Evolutionary conservation across 441 rosid species (phyloP), one percentile per base, ranked within the genome.

Genomic region (Bocquillonia castaneifolia): DNA sequence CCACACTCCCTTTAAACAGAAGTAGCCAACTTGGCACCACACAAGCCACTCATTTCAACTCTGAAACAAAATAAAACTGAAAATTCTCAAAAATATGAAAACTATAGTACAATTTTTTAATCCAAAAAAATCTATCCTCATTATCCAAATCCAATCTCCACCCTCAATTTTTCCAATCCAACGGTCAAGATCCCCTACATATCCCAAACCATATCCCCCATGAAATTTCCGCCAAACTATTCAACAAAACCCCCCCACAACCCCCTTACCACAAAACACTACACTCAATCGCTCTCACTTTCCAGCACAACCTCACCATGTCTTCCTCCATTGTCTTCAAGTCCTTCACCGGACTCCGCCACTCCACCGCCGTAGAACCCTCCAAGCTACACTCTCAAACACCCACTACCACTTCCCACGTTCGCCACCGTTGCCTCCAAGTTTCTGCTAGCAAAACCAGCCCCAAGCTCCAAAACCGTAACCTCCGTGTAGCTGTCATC

Each of bases 401-500:
- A 32, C 69, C 72, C 77, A 62, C 75, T 7, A 18, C 76, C 23
- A 58, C 70, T 17, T 69, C 64, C 57, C n/a, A 64, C n/a, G 48
- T 28, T 22, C 29, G 34, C 56, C 54, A n/a, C 29, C 74, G 78
- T 2, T 1, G 20, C 70, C 73, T 83, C 67, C 77, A 69, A 51
- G 75, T 88, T 29, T 63, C 75, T 47, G 89, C 91, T 29, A 60
- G 86, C 34, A 85, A 73, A 77, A 64, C 80, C 45, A 82, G 86
- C 53, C 96, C 92, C n/a, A 85, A 82, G 47, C 78, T 92, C 70
- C 71, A 82, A 36, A 80, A 76, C 83, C 86, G 96, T 45, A 84
- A 79, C 50, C 96, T 92, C 74, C 82, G 90, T 10, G 96, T 86
- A 25, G 98, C 96, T 17, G 91, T 90, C 70, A 82, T 92, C 39